Base-by-base conservation (phyloP, 352 stramenopile species). In the Pythium rishiriense region DNA sequence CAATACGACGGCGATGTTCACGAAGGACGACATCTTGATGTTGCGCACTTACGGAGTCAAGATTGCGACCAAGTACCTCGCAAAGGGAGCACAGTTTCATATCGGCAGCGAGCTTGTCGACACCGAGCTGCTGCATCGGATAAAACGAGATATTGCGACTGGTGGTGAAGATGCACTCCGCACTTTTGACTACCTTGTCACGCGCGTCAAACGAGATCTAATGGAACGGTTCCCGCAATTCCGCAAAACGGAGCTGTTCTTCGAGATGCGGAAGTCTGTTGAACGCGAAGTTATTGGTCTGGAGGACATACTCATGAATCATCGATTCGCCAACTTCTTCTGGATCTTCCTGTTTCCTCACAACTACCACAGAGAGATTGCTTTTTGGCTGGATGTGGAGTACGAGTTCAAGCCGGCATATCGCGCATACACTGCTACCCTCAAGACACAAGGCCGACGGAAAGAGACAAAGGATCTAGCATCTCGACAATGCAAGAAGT, bases 271-370 rank as follows among this genome's bases (percentile, higher is more conserved):
- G 48, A 85, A 83, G 59, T 87, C 79, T 14, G 84, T 93, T 21
- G 76, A 88, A 58, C 81, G 87, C 21, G 83, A 93, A 72, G 81
- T 95, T 35, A 87, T 95, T 19, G 83, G 75, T 15, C 71, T 95
- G 1, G 87, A 95, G 51, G 85, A 92, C 31, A 92, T 95, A 10
- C 57, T 95, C 64, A 91, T 95, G 81, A 95, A 95, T 58, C 87
- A 93, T 48, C 81, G 85, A 5, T 91, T 95, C 53, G 85, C 83
- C 39, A 92, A 93, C 52, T 95, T 93, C 64, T 95, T 95, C 47
- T 93, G 83, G 85, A 84, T 93, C n/a, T 95, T 95, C 61, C 63
- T 91, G 19, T 95, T 95, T 55, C 87, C 84, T 5, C 87, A 95
- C 72, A 90, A 95, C 28, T 95, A 95, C 47, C 87, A 95, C 58